These are phyloP conservation scores for Fomitopsis pinicola DNA, from an alignment of 1,284 basidiomycete genomes.

Conservation along the genomic window DNA sequence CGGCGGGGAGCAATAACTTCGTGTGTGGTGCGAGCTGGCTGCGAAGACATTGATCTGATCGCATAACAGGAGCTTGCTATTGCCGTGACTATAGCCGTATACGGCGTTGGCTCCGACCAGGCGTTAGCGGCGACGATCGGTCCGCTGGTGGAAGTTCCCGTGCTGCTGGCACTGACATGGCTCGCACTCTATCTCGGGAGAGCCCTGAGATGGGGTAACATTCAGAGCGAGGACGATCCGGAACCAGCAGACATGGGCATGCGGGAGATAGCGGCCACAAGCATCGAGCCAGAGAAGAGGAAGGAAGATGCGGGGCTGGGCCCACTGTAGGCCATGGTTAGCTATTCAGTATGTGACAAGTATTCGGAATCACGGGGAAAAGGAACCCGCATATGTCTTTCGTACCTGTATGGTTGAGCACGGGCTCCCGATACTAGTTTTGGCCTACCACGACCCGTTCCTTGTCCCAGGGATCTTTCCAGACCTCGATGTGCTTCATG, in stretches of 20 bases:
- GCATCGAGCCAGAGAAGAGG: background rate
- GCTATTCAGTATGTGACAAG: background rate
- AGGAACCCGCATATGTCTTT: no score
- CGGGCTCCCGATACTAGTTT: background rate
- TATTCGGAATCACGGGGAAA: background rate
- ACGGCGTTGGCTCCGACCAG: constrained; percentile 70
- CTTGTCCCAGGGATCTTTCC: constrained; percentile 76
- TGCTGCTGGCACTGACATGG: constrained; percentile 71
- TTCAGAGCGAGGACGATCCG: background rate
- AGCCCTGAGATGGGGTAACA: constrained; percentile 40
- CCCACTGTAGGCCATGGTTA: background rate
- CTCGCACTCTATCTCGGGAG: constrained; percentile 53
- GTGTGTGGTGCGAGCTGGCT: constrained; percentile 24
- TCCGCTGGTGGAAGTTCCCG: constrained; percentile 77
- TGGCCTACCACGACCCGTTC: constrained; percentile 58
- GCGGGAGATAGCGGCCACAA: background rate
- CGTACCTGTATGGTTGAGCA: background rate
- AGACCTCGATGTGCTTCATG: constrained; percentile 53
- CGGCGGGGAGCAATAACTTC: constrained; percentile 54
- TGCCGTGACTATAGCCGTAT: constrained; percentile 77
- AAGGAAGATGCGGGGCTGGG: background rate
- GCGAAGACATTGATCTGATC: background rate
- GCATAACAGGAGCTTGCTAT: constrained; percentile 69
- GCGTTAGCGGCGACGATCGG: constrained; percentile 78
- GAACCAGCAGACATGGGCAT: background rate